Percentiles rank a stretch among this genome's conserved stretches.
phyloP scores from a whole-genome alignment of 2,329 filamentous ascomycete genomes.

The Alternaria ethzedia region DNA sequence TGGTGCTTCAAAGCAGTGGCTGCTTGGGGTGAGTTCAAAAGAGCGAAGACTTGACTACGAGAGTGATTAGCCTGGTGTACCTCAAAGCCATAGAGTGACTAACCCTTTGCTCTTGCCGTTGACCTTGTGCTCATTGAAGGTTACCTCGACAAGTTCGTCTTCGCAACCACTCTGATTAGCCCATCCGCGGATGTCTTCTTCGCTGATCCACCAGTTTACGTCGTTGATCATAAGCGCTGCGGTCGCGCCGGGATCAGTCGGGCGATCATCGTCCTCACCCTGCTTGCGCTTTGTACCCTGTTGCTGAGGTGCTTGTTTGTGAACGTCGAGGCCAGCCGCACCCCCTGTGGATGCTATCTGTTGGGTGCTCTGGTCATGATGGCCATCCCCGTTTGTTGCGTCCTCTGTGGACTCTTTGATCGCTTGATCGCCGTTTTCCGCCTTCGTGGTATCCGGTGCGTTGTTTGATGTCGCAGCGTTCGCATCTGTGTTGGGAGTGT shows the following conservation, averaged over 20 bases:
- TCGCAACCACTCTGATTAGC: constrained; percentile 79
- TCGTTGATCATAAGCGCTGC: constrained; percentile 85
- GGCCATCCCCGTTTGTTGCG: constrained; percentile 26
- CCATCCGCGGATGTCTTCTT: constrained; percentile 93
- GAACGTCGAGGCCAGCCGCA: constrained; percentile 44
- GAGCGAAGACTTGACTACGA: constrained; percentile 75
- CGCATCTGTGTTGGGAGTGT: constrained; percentile 42
- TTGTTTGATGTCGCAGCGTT: constrained; percentile 24
- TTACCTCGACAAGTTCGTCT: constrained; percentile 86
- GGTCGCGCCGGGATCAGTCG: constrained; percentile 65
- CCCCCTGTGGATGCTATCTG: constrained; percentile 54
- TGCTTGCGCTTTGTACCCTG: constrained; percentile 70
- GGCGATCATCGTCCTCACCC: constrained; percentile 58
- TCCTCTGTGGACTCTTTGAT: constrained; percentile 31
- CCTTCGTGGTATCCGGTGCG: constrained; percentile 14
- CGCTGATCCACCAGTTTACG: constrained; percentile 89
- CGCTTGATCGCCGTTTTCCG: constrained; percentile 15
- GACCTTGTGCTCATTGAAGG: constrained; percentile 98
- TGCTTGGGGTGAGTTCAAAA: constrained; percentile 82
- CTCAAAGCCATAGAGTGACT: constrained; percentile 34
- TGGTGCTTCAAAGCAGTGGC: constrained; percentile 83
- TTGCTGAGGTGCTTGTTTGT: constrained; percentile 55
- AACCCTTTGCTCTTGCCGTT: constrained; percentile 99
- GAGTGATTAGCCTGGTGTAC: constrained; percentile 13
- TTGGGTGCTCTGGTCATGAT: constrained; percentile 45